Conservation (phyloP, 805 yeast species). For the Danielia oregonensis region DNA sequence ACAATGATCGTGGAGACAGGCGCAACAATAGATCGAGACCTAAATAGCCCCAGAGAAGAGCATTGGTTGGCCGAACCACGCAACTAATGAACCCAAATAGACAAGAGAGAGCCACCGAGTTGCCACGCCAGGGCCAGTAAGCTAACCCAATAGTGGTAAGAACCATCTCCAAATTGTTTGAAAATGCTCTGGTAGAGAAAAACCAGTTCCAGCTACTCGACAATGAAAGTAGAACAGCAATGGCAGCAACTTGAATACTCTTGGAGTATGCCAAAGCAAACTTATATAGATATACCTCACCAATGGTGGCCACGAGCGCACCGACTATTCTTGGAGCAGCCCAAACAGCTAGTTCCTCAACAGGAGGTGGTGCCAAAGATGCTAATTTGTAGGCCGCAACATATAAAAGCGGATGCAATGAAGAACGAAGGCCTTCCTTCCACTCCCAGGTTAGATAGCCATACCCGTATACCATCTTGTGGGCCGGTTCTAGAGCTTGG, state of each 20-base stretch:
- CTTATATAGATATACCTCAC: constrained; percentile 58
- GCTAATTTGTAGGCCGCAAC: constrained; percentile 37
- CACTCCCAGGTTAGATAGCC: constrained; percentile 97
- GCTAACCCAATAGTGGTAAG: constrained; percentile 63
- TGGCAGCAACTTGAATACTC: constrained; percentile 31
- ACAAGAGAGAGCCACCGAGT: constrained; percentile 33
- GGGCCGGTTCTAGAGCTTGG: constrained; percentile 94
- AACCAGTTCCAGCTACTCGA: constrained; percentile 79
- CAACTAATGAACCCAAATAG: constrained; percentile 58
- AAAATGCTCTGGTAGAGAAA: constrained; percentile 75
- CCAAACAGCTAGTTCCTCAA: constrained; percentile 31
- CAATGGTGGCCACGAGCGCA: constrained; percentile 65
- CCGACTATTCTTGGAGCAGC: constrained; percentile 64
- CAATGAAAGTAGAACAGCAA: constrained; percentile 49
- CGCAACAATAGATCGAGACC: constrained; percentile 38
- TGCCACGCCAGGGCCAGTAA: constrained; percentile 62
- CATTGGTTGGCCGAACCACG: constrained; percentile 81
- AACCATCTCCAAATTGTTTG: constrained; percentile 76
- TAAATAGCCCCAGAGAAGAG: constrained; percentile 65
- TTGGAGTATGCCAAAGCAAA: constrained; percentile 41
- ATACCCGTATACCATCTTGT: constrained; percentile 63
- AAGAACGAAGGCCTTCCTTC: constrained; percentile 69
- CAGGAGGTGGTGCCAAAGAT: constrained; percentile 16
- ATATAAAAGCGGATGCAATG: constrained; percentile 74
- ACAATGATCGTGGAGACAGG: background rate